Evolutionary conservation across 257 asterid species (phyloP).

Genomic region (Striga asiatica): DNA sequence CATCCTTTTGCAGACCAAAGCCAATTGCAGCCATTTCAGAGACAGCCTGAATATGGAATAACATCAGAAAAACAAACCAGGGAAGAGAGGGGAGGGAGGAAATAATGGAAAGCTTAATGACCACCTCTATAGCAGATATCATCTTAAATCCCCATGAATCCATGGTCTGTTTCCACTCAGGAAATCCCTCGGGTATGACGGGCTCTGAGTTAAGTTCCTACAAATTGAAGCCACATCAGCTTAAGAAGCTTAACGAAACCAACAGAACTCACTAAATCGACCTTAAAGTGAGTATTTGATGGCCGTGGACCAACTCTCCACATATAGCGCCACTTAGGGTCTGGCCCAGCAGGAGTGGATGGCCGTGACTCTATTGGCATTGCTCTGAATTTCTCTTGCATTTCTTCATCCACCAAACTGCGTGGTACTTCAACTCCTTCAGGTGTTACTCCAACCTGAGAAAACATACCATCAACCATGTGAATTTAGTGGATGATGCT

Average conservation of each 20-base stretch:
- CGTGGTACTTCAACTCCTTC: slow-evolving; percentile 99
- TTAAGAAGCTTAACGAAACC: slow-evolving; percentile 14
- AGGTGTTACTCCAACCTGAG: slow-evolving; percentile 96
- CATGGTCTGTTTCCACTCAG: slow-evolving; percentile 87
- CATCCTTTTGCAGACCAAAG: slow-evolving; percentile 84
- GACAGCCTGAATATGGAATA: slow-evolving; percentile 46
- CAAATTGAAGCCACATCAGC: slow-evolving; percentile 15
- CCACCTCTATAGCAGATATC: slow-evolving; percentile 85
- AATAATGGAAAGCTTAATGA: slow-evolving; percentile 16
- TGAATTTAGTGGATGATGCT: background rate
- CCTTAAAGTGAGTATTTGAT: slow-evolving; percentile 66
- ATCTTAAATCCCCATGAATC: slow-evolving; percentile 92
- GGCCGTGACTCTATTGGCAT: slow-evolving; percentile 64
- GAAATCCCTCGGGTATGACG: slow-evolving; percentile 91
- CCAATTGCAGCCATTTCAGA: slow-evolving; percentile 98
- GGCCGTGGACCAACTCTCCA: slow-evolving; percentile 99
- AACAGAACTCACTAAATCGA: slow-evolving; percentile 14
- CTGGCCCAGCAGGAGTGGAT: slow-evolving; percentile 69
- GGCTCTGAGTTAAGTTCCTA: slow-evolving; percentile 97
- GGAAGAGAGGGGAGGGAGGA: slow-evolving; percentile 1
- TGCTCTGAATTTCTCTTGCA: slow-evolving; percentile 68
- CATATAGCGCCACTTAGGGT: slow-evolving; percentile 98
- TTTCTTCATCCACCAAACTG: slow-evolving; percentile 79
- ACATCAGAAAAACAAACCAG: slow-evolving; percentile 8
- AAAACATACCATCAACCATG: slow-evolving; percentile 12